Evolutionary conservation across 1,284 basidiomycete genomes (phyloP).

Genomic region (Anthracocystis setariae): DNA sequence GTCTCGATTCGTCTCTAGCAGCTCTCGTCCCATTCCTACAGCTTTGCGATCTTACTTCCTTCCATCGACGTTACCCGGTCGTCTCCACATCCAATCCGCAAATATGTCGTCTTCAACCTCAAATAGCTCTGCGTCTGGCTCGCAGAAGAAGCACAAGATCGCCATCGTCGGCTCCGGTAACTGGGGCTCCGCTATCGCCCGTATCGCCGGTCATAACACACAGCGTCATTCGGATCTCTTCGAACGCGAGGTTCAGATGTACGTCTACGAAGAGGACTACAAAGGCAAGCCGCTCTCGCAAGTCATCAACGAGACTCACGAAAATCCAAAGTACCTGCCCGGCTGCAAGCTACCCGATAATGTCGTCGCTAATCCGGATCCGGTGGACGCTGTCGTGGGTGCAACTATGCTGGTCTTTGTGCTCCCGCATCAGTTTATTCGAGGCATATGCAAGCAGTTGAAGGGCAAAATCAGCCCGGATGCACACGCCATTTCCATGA

Average conservation of each 20-base stretch:
- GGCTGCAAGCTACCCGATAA: conserved; percentile 72
- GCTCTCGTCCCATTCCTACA: not conserved
- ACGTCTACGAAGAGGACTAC: conserved; percentile 63
- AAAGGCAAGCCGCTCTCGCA: conserved; percentile 72
- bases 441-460: conserved; percentile 59
- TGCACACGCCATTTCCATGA: conserved; percentile 67
- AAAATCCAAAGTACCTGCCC: conserved; percentile 72
- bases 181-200: conserved; percentile 73
- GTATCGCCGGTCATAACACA: conserved; percentile 71
- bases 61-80: conserved; percentile 6
- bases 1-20: conserved; percentile 13
- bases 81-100: conserved; percentile 3
- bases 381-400: conserved; percentile 71
- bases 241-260: conserved; percentile 60
- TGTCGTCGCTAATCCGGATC: conserved; percentile 71
- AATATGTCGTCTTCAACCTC: conserved; percentile 31
- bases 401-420: conserved; percentile 73
- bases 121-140: conserved; percentile 12
- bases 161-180: conserved; percentile 72
- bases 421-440: conserved; percentile 71
- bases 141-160: conserved; percentile 70
- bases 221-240: conserved; percentile 68
- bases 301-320: conserved; percentile 72
- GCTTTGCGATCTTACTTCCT: conserved; percentile 8
- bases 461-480: conserved; percentile 60